Evolutionary conservation across 73 alveolate species (phyloP).

Genomic region (Effrenium voratum): DNA sequence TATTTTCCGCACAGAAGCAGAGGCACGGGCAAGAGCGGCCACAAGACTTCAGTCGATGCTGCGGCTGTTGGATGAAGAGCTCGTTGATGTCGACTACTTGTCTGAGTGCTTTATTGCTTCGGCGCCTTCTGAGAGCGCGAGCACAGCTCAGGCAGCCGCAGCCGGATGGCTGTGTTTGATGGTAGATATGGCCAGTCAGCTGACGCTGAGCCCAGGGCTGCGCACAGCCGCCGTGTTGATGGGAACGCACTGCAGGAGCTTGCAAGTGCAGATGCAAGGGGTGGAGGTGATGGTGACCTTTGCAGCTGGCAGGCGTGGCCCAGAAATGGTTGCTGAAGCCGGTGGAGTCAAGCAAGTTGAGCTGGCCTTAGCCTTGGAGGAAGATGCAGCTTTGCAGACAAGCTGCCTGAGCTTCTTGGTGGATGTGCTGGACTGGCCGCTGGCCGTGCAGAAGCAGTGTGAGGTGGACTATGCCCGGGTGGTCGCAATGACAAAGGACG

Average conservation of each 20-base stretch:
- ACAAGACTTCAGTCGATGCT: constrained; percentile 5
- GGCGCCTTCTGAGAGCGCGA: not conserved
- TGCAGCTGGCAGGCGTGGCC: constrained; percentile 15
- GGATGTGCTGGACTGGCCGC: constrained; percentile 75
- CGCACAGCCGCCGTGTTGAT: not conserved
- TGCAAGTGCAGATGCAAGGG: constrained; percentile 7
- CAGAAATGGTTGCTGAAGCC: constrained; percentile 40
- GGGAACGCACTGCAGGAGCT: not conserved
- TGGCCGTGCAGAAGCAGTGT: constrained; percentile 40
- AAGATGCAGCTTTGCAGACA: constrained; percentile 56
- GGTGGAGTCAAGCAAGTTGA: constrained; percentile 14
- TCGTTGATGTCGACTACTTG: not conserved
- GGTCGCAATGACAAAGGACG: constrained; percentile 52
- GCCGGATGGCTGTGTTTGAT: constrained; percentile 38
- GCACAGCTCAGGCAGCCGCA: not conserved
- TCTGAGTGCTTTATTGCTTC: constrained; percentile 26
- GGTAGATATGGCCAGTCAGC: constrained; percentile 5
- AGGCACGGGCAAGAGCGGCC: constrained; percentile 12
- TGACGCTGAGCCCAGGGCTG: not conserved
- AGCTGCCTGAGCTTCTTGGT: constrained; percentile 65
- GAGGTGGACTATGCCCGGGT: constrained; percentile 48
- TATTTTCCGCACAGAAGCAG: constrained; percentile 34
- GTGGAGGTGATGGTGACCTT: constrained; percentile 14
- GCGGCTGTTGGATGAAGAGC: constrained; percentile 1
- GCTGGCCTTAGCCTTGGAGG: not conserved